Evolutionary conservation across 139 green algal species (phyloP).

Genomic region (Axilococcus clingmanii): DNA sequence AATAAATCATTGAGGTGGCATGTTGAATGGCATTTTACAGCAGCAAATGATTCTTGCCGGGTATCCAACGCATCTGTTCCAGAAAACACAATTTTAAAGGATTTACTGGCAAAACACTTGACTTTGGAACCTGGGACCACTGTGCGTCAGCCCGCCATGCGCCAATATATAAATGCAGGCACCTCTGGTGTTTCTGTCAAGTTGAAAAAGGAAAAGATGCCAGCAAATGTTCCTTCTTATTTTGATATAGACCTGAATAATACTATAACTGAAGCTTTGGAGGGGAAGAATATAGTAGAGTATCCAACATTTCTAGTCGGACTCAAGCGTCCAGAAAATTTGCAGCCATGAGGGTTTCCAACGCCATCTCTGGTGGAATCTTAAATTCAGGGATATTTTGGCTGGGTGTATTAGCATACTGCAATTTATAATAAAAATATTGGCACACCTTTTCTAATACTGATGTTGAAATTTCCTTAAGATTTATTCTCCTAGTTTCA

Average conservation of each 20-base stretch:
- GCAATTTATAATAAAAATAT: slow-evolving; percentile 99
- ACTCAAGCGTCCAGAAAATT: slow-evolving; percentile 91
- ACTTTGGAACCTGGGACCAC: slow-evolving; percentile 4
- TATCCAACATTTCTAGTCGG: slow-evolving; percentile 10
- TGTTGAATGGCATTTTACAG: slow-evolving; percentile 26
- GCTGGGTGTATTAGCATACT: slow-evolving; percentile 68
- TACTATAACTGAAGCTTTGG: slow-evolving; percentile 8
- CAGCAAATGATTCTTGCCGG: slow-evolving; percentile 4
- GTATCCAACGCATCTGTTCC: slow-evolving; percentile 1
- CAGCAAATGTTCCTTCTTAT: slow-evolving; percentile 18
- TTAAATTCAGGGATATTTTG: slow-evolving; percentile 92
- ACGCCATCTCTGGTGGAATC: slow-evolving; percentile 76
- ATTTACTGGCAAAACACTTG: slow-evolving; percentile 13
- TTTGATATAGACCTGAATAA: slow-evolving; percentile 6
- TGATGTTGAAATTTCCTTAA: slow-evolving; percentile 81
- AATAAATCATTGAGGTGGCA: slow-evolving; percentile 18
- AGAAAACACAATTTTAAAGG: slow-evolving; percentile 3
- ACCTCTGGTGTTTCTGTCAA: slow-evolving; percentile 4
- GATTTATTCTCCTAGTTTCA: slow-evolving; percentile 74
- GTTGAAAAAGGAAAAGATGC: slow-evolving; percentile 19
- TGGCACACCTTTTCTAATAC: slow-evolving; percentile 94
- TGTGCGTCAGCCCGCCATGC: slow-evolving; percentile 5
- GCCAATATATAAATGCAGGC: slow-evolving; percentile 1
- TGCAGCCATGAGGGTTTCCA: slow-evolving; percentile 92
- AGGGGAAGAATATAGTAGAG: slow-evolving; percentile 20